Conservation (phyloP, 257 asterid genomes). For the Prunella vulgaris region DNA sequence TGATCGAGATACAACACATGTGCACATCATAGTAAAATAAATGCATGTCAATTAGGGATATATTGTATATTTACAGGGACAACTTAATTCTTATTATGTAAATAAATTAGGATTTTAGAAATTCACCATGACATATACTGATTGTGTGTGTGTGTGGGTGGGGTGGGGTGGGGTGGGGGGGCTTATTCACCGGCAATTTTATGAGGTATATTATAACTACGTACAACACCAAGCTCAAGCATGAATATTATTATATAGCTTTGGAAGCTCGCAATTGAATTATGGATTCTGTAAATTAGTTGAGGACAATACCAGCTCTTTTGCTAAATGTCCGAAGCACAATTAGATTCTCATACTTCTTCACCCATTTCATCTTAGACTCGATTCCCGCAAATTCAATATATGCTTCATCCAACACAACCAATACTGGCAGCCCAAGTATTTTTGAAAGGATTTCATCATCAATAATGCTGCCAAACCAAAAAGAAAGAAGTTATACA, state of each 20-base stretch:
- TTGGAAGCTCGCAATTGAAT: not conserved
- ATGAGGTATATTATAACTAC: too few relatives aligned
- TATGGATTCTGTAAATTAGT: not conserved
- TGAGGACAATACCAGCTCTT: conserved; percentile 69
- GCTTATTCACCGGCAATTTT: too few relatives aligned
- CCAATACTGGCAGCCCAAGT: conserved; percentile 75
- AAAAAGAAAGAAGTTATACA: conserved; percentile 5
- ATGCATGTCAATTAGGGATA: too few relatives aligned
- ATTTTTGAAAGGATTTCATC: conserved; percentile 64
- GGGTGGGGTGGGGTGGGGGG: too few relatives aligned
- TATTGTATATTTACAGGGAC: too few relatives aligned
- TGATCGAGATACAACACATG: too few relatives aligned
- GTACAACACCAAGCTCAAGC: not conserved
- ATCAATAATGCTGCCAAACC: conserved; percentile 63
- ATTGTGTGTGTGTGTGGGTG: too few relatives aligned
- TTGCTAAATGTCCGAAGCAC: conserved; percentile 98
- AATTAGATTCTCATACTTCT: conserved; percentile 85
- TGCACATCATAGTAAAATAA: too few relatives aligned
- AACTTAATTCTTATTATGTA: too few relatives aligned
- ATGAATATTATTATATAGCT: not conserved
- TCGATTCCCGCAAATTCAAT: conserved; percentile 83
- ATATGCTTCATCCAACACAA: conserved; percentile 95
- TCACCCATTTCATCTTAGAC: conserved; percentile 97
- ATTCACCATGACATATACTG: too few relatives aligned
- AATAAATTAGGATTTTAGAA: too few relatives aligned